A percentile compares a stretch with the other conserved stretches of the same genome.
phyloP scores from a whole-genome alignment of 352 stramenopile species.

The Globisporangium cederbergense region DNA sequence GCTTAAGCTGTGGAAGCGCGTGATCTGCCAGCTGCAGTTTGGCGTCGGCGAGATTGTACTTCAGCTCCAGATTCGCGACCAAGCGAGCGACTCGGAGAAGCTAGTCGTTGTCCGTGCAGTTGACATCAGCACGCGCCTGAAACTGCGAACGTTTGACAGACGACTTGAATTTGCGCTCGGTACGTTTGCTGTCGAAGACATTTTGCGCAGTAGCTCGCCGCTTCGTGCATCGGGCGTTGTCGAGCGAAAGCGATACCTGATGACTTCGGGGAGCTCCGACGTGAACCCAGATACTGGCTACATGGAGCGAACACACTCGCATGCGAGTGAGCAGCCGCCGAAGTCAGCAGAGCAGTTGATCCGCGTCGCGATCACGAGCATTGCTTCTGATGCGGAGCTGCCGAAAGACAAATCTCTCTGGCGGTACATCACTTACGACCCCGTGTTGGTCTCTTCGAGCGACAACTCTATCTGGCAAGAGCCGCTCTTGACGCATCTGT shows the following conservation, averaged over 20 bases:
- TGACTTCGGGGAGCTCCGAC: constrained; percentile 54
- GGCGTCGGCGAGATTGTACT: constrained; percentile 47
- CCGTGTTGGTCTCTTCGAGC: constrained; percentile 26
- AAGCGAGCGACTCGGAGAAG: constrained; percentile 35
- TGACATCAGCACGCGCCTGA: constrained; percentile 62
- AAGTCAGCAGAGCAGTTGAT: constrained; percentile 52
- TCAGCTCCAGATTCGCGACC: constrained; percentile 51
- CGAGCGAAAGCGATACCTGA: constrained; percentile 42
- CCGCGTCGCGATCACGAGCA: constrained; percentile 68
- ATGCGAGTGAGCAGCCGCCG: neutral
- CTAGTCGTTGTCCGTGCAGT: constrained; percentile 49
- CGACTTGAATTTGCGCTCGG: constrained; percentile 68
- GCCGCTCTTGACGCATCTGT: constrained; percentile 59
- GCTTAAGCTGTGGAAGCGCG: constrained; percentile 75
- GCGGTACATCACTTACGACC: constrained; percentile 36
- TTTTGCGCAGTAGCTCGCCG: constrained; percentile 28
- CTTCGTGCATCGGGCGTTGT: neutral
- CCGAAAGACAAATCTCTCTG: constrained; percentile 51
- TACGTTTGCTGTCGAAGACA: constrained; percentile 73
- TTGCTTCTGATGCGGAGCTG: constrained; percentile 56
- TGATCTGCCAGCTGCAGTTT: constrained; percentile 60
- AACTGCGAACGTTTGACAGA: constrained; percentile 63
- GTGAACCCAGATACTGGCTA: constrained; percentile 11
- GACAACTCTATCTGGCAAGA: constrained; percentile 73
- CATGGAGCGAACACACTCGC: constrained; percentile 5